These are phyloP conservation scores for Corylus heterophylla DNA, from an alignment of 306 rosid species.

Conservation along the genomic window DNA sequence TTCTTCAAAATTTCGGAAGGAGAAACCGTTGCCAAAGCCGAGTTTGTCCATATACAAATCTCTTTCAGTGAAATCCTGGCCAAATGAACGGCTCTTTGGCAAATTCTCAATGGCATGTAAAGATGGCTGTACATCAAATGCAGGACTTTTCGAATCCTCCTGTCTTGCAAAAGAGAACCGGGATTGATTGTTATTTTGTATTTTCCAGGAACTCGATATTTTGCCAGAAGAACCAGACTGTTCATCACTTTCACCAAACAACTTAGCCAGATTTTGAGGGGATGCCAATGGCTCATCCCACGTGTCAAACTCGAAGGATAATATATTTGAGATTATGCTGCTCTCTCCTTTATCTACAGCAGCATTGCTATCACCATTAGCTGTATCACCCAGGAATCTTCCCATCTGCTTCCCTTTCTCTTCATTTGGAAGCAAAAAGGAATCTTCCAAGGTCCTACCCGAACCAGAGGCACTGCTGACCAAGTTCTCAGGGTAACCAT, in stretches of 20 bases:
- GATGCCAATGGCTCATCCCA: conserved; percentile 75
- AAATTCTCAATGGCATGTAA: conserved; percentile 40
- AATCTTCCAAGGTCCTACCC: conserved; percentile 35
- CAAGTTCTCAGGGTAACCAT: conserved; percentile 54
- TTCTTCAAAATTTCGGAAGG: conserved; percentile 47
- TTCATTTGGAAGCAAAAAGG: conserved; percentile 48
- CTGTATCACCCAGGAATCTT: conserved; percentile 47
- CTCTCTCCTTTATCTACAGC: conserved; percentile 73
- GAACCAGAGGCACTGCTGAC: conserved; percentile 45
- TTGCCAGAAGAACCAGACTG: conserved; percentile 44
- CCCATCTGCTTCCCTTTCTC: conserved; percentile 41
- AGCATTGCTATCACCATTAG: conserved; percentile 40
- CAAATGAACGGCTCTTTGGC: conserved; percentile 44
- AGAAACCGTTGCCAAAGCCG: conserved; percentile 55
- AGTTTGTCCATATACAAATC: conserved; percentile 47
- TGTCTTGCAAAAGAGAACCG: conserved; percentile 91
- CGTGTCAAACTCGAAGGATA: conserved; percentile 70
- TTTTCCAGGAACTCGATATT: conserved; percentile 68
- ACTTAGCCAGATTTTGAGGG: conserved; percentile 57
- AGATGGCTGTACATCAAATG: conserved; percentile 53
- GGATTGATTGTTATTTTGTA: conserved; percentile 71
- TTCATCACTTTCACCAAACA: conserved; percentile 58
- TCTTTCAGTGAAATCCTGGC: conserved; percentile 53
- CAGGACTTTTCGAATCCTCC: conserved; percentile 59
- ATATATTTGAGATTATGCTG: conserved; percentile 88